Evolutionary conservation across 2,329 filamentous ascomycete species (phyloP), one percentile per base, ranked within the genome.

Genomic region (Lachnellula cervina): DNA sequence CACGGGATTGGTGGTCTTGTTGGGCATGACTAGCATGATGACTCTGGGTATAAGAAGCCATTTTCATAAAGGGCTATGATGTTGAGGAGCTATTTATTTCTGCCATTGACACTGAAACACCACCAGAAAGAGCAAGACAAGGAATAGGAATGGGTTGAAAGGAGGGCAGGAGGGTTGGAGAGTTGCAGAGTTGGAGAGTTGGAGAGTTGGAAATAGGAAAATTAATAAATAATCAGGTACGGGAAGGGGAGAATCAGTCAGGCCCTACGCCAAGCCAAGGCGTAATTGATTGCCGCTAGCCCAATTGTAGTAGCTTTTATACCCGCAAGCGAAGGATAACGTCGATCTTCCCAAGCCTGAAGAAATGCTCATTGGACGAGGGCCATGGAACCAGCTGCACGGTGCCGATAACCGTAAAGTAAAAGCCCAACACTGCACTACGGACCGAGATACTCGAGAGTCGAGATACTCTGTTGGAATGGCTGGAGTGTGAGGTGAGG

Each of bases 321-420:
- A 40, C 34, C 52, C 52, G 52, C 52, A 50, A 46, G 17, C 47
- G 42, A 55, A 32, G 37, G 42, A 14, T n/a, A 5, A 4, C 28
- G 47, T 47, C 32, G 45, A 50, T 55, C 47, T 51, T 43, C 3
- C 37, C 7, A 16, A 19, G 43, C 16, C 1, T 16, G 21, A 34
- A 16, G 21, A 23, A 13, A 21, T n/a, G 19, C 13, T 49, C 2
- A 58, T 56, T 61, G 57, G 54, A 44, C 16, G 23, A 17, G 28
- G 13, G 35, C 16, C 21, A 38, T 21, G 23, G 13, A 23, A 23
- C 17, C 5, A 52, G 19, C 6, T 56, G 57, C 55, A 59, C 38
- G 40, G 50, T 64, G 62, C 62, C 59, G 62, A 60, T 64, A 61
- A 44, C 58, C 62, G 62, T 56, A 23, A 43, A 48, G 43, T 49